Conservation (phyloP, 2,329 filamentous ascomycete genomes). For the Alternaria brassicae region DNA sequence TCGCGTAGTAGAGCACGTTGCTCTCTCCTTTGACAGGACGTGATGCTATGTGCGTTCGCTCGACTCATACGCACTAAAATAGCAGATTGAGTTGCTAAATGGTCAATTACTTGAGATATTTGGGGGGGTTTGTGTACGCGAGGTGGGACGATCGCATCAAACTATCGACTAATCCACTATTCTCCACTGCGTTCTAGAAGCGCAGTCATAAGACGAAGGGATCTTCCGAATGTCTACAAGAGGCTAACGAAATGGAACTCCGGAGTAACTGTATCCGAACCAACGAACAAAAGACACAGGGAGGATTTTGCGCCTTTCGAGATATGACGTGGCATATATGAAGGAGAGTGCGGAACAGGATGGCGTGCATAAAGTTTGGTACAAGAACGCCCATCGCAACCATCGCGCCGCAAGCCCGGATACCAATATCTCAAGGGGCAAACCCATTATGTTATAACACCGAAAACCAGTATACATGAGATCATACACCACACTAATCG, state of each 20-base stretch:
- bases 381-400: conserved; percentile 9
- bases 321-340: conserved; percentile 5
- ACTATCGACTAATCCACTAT: conserved; percentile 13
- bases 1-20: not conserved
- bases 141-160: conserved; percentile 6
- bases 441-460: conserved; percentile 23
- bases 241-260: conserved; percentile 6
- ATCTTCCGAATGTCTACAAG: conserved; percentile 13
- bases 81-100: not conserved
- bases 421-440: conserved; percentile 10
- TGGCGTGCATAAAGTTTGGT: conserved; percentile 8
- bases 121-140: conserved; percentile 11
- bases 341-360: not conserved
- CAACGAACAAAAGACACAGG: not conserved
- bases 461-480: conserved; percentile 26
- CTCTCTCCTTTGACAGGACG: not conserved
- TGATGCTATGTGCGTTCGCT: not conserved
- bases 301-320: conserved; percentile 8
- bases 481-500: conserved; percentile 17
- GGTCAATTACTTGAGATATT: not conserved
- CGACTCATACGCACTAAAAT: not conserved
- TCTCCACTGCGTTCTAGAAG: conserved; percentile 16
- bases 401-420: conserved; percentile 22
- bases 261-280: conserved; percentile 1
- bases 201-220: conserved; percentile 9